Percentiles rank a stretch among this genome's conserved stretches.
phyloP scores from a whole-genome alignment of 371 early-diverging fungal genomes.

The Mucor sp. region DNA sequence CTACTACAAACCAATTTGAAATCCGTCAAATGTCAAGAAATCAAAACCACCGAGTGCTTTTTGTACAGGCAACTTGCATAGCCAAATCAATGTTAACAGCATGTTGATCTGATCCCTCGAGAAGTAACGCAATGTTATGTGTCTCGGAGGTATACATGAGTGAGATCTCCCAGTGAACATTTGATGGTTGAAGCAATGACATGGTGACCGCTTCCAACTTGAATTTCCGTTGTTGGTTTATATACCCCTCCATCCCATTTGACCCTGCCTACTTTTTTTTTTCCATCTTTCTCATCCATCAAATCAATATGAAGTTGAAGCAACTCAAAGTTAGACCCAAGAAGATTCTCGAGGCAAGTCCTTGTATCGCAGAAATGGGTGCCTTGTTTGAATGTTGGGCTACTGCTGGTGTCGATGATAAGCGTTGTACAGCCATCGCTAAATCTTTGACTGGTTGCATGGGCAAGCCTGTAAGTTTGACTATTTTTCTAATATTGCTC shows the following conservation, averaged over 20 bases:
- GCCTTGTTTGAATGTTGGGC: slow-evolving; percentile 72
- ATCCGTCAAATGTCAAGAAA: no score
- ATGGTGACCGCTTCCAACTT: not conserved
- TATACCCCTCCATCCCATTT: not conserved
- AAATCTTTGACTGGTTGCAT: slow-evolving; percentile 64
- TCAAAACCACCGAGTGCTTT: no score
- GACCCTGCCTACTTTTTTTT: slow-evolving; percentile 17
- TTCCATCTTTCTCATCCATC: slow-evolving; percentile 9
- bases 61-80: no score
- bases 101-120: no score
- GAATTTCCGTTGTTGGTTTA: not conserved
- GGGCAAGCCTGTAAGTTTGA: slow-evolving; percentile 58
- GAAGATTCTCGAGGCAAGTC: slow-evolving; percentile 64
- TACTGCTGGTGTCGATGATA: slow-evolving; percentile 59
- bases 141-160: no score
- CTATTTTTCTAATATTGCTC: not conserved
- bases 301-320: slow-evolving; percentile 61
- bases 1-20: no score
- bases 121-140: no score
- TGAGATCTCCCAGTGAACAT: not conserved
- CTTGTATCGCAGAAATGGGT: slow-evolving; percentile 68
- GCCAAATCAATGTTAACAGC: no score
- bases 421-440: slow-evolving; percentile 56
- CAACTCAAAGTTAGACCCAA: slow-evolving; percentile 67
- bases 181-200: not conserved